Evolutionary conservation across 2,329 filamentous ascomycete species (phyloP), one percentile per base, ranked within the genome.

Genomic region (Xylariomycetidae sp.): DNA sequence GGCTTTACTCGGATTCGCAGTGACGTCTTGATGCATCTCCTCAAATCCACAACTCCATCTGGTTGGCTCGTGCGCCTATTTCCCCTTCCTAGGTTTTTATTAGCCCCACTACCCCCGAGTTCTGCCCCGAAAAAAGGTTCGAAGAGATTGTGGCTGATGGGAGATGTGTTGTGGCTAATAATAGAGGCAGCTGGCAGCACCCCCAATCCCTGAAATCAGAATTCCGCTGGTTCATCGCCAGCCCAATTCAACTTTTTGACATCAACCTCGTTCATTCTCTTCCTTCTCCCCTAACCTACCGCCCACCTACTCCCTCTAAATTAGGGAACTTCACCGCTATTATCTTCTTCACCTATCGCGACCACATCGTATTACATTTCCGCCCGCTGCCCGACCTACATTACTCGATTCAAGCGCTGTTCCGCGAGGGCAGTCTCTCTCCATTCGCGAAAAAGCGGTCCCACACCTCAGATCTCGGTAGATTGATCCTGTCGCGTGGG

Each of bases 401-500:
- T 48, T 43, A 38, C 30, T 36, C 27, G 37, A 32, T 37, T 14
- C 36, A 40, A 36, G 36, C 43, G 32, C 27, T 30, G 22, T 34
- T 34, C 25, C 17, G 26, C 22, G n/a, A 32, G 30, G 16, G 28
- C 33, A 30, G 37, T 40, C 40, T 45, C 42, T 48, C 38, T 49
- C 33, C 33, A 39, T 47, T 40, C 33, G 31, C 27, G 32, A 14
- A 20, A 41, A 42, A n/a, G n/a, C n/a, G n/a, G 48, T 46, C 49
- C 48, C 54, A 57, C 54, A 55, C 51, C 50, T 54, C 52, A 54
- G 49, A 53, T 46, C 48, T 48, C 47, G 20, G n/a, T 23, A 8
- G n/a, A 23, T 23, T 46, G 44, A 48, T 53, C 45, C 47, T 53
- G 55, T 59, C 55, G 55, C 55, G 55, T 57, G 53, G 52, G 49